Evolutionary conservation across 2,329 filamentous ascomycete genomes (phyloP), one percentile per base, ranked within the genome.

Genomic region (Cercospora sp.): DNA sequence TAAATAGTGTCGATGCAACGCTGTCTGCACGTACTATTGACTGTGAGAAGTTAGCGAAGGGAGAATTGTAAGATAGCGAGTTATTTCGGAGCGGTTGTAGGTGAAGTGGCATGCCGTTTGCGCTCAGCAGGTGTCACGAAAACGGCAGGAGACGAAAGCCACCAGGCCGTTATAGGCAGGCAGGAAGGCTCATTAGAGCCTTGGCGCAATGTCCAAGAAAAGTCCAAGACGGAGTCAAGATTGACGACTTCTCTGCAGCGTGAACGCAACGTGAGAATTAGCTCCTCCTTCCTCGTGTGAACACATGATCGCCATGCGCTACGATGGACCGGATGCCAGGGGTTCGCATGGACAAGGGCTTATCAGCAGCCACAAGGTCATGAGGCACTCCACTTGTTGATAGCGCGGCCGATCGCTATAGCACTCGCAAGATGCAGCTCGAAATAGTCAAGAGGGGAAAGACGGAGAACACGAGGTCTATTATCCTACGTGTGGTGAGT

Each of bases 191-290:
- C 26, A 45, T 18, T n/a, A n/a, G 36, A 30, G 28, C 18, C 60
- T 62, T 62, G 60, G 45, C 45, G 45, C 45, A 51, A 23, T 51
- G 45, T 23, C 58, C 58, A 60, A 60, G 58, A 60, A 60, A 26
- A 51, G 53, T 45, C 60, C 60, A 62, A 62, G 60, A 26, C 60
- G 60, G 39, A 58, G 53, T 33, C 26, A 58, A 33, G 53, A 58
- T 30, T 9, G 26, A 58, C 53, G 28, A 58, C 53, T 2, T 58
- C 45, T 51, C 20, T 48, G 20, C 42, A 48, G 42, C 42, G 20
- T 23, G 42, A 23, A 48, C 42, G 42, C 42, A 48, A 48, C 42
- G 42, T 48, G 42, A 48, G 42, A 23, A 48, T 48, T 48, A 23
- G 20, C 42, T 20, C 20, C 42, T 48, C 42, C 42, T 48, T 48